A percentile compares a stretch with the other conserved stretches of the same genome.
phyloP scores from a whole-genome alignment of 352 stramenopile species.

The Achlya hypogyna region DNA sequence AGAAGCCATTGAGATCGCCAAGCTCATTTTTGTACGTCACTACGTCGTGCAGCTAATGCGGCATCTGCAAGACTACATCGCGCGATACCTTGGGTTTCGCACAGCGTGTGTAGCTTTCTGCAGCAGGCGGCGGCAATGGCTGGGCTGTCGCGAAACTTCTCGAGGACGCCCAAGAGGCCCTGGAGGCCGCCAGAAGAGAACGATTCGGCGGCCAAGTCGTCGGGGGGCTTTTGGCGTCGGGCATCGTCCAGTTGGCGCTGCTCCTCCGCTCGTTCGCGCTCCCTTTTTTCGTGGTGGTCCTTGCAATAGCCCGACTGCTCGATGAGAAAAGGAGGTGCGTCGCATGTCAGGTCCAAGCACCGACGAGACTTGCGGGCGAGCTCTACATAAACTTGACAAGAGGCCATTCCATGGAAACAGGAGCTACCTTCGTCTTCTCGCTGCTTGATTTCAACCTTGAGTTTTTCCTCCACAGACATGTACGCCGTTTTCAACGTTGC shows the following conservation, averaged over 20 bases:
- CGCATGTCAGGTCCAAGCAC: conserved; percentile 58
- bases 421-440: conserved; percentile 30
- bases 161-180: neutral
- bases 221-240: conserved; percentile 15
- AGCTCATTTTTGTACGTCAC: conserved; percentile 68
- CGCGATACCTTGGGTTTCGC: neutral
- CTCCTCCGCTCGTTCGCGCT: conserved; percentile 21
- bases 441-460: conserved; percentile 30
- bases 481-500: neutral
- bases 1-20: conserved; percentile 50
- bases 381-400: conserved; percentile 32
- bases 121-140: neutral
- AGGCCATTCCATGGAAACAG: neutral
- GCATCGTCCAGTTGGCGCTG: conserved; percentile 15
- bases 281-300: conserved; percentile 40
- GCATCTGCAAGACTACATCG: neutral
- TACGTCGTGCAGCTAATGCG: conserved; percentile 15
- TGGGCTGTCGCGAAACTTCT: neutral
- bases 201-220: conserved; percentile 29
- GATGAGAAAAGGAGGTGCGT: conserved; percentile 55
- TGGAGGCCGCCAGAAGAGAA: neutral
- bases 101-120: conserved; percentile 5
- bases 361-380: conserved; percentile 34
- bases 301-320: conserved; percentile 50
- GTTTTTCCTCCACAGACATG: neutral